phyloP scores from a whole-genome alignment of 2,329 filamentous ascomycete genomes.

The Gnomoniopsis sp. region DNA sequence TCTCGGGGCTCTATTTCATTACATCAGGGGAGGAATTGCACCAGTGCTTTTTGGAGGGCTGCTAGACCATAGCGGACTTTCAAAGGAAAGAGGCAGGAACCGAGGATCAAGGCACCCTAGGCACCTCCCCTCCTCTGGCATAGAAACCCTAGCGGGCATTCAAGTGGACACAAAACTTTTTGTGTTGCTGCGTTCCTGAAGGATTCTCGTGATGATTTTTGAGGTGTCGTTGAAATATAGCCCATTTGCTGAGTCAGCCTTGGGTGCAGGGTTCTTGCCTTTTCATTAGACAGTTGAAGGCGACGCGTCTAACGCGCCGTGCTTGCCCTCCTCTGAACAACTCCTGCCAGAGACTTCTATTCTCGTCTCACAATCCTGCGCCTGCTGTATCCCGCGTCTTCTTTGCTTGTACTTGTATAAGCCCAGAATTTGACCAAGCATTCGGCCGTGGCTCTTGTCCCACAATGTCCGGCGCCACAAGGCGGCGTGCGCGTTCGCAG shows the following conservation, averaged over 20 bases:
- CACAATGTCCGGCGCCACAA: conserved; percentile 28
- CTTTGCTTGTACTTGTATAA: background rate
- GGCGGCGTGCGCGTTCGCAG: conserved; percentile 42
- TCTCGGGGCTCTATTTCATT: too few relatives aligned
- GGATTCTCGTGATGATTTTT: background rate
- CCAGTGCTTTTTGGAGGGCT: too few relatives aligned
- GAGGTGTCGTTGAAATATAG: background rate
- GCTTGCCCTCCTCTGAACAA: background rate
- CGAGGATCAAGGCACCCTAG: too few relatives aligned
- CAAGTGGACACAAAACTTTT: background rate
- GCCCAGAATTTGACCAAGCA: too few relatives aligned
- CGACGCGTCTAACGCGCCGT: conserved; percentile 16
- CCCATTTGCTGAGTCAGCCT: background rate
- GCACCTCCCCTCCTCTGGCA: too few relatives aligned
- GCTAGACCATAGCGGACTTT: too few relatives aligned
- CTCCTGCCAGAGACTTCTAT: too few relatives aligned
- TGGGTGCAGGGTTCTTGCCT: background rate
- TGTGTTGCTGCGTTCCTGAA: background rate
- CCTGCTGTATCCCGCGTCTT: background rate
- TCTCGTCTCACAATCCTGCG: background rate
- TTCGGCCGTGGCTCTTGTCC: background rate
- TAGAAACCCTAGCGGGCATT: background rate
- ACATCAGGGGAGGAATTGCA: too few relatives aligned
- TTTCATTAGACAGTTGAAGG: background rate
- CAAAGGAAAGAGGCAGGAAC: too few relatives aligned